Base-by-base conservation (phyloP, 164 flowering plant genomes). In the Magnolia sinica region DNA sequence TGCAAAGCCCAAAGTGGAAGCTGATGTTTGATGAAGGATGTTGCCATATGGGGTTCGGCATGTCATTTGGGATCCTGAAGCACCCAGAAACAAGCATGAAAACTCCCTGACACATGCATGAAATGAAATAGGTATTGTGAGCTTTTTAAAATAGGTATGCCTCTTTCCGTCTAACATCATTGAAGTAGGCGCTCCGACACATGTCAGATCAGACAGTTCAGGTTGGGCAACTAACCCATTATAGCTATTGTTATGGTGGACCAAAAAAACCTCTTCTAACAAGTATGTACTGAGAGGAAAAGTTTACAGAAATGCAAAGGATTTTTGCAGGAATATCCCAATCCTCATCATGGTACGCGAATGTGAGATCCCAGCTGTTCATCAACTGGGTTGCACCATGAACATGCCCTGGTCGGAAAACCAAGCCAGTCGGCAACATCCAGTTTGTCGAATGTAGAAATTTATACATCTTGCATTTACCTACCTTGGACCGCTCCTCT, bases 21-120 rank as follows among this genome's bases (percentile, higher is more conserved):
- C 98, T 95, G 80, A 93, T 88, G 79, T 89, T 93, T 3, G 98
- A 91, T 98, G 93, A 89, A 4, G 98, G 98, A 79, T 95, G 93
- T 23, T 96, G 88, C 98, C 98, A 95, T 64, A 95, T 76, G 1
- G 91, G 92, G 82, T 93, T 93, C 50, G 98, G 98, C 72, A 95
- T 95, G 84, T 95, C 98, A 0, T 95, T 87, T 23, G 98, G 98
- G 65, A 95, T 98, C 83, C 98, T 84, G 74, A 95, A 93, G 89
- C 85, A 95, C 95, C 98, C 98, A 95, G 98, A 95, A 4, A 95
- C 98, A 51, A 95, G 88, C 98, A 95, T 95, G 81, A 93, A 95
- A 69, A 95, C 92, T 18, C 98, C 98, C 98, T 95, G 85, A 19
- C 50, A 64, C 49, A 64, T 6, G 50, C 10, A 23, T 3, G 23